Evolutionary conservation across 441 rosid species (phyloP).

Genomic region (Jatropha multifida): DNA sequence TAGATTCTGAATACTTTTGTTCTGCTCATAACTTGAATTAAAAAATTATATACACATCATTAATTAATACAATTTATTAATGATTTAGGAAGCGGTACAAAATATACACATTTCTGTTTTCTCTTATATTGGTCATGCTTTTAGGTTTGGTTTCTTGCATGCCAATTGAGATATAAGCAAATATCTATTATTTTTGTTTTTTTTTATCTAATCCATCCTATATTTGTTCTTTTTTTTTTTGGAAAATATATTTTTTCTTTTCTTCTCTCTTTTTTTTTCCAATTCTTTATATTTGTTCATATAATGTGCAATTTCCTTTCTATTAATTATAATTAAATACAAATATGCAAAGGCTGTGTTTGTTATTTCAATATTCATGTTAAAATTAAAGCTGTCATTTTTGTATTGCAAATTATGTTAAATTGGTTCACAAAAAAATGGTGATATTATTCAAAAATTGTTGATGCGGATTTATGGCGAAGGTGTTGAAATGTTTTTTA

Average conservation of each 20-base stretch:
- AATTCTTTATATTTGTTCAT: not conserved
- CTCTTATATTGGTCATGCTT: not conserved
- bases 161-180: constrained; percentile 10
- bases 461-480: not conserved
- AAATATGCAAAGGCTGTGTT: not conserved
- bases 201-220: not conserved
- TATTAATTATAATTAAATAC: not conserved
- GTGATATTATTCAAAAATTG: not conserved
- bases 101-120: constrained; percentile 24
- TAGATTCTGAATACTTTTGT: constrained; percentile 57
- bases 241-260: not conserved
- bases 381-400: too few species aligned
- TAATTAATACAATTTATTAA: not conserved
- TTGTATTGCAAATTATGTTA: too few species aligned
- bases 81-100: constrained; percentile 20
- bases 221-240: not conserved
- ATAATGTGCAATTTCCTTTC: not conserved
- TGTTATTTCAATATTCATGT: too few species aligned
- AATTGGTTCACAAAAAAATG: too few species aligned
- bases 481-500: too few species aligned
- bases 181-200: constrained; percentile 1
- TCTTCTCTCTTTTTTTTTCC: not conserved
- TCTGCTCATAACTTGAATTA: constrained; percentile 28
- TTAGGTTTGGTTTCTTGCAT: constrained; percentile 12
- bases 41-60: constrained; percentile 11